Conservation (phyloP, 345 rosid genomes). For the Raphanus raphanistrum region DNA sequence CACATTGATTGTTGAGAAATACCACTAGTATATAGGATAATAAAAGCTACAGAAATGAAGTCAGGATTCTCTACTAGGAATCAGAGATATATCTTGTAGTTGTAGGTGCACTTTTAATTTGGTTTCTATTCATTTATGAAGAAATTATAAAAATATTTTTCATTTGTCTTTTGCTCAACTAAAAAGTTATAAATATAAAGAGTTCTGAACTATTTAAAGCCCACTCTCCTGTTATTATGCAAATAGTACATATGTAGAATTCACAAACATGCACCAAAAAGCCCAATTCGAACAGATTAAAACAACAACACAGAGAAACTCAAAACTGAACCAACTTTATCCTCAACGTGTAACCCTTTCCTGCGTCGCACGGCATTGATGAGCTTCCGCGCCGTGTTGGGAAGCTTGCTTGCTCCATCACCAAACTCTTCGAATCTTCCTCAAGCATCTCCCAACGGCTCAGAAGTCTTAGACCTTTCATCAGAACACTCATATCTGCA, state of each 20-base stretch:
- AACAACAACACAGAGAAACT: not conserved
- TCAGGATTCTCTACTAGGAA: conserved; percentile 34
- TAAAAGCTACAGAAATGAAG: conserved; percentile 22
- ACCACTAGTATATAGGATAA: not conserved
- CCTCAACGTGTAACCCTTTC: conserved; percentile 82
- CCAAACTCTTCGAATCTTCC: conserved; percentile 87
- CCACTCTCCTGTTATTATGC: not conserved
- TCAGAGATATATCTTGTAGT: not conserved
- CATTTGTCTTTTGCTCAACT: not conserved
- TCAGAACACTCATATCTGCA: conserved; percentile 69
- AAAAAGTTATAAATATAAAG: not conserved
- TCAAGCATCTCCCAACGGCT: conserved; percentile 88
- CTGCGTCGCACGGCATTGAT: conserved; percentile 67
- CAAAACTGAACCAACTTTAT: conserved; percentile 67
- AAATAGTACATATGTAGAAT: too few species aligned
- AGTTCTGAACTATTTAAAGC: not conserved
- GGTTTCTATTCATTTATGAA: conserved; percentile 17
- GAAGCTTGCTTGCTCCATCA: conserved; percentile 85
- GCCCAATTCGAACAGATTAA: conserved; percentile 4
- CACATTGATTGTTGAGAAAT: conserved; percentile 26
- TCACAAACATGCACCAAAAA: not conserved
- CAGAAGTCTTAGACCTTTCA: conserved; percentile 81
- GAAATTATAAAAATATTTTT: not conserved
- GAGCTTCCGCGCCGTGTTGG: conserved; percentile 79
- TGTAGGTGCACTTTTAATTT: conserved; percentile 28